Evolutionary conservation across 108 stramenopile genomes (phyloP).

Genomic region (Epithemia pelagica): DNA sequence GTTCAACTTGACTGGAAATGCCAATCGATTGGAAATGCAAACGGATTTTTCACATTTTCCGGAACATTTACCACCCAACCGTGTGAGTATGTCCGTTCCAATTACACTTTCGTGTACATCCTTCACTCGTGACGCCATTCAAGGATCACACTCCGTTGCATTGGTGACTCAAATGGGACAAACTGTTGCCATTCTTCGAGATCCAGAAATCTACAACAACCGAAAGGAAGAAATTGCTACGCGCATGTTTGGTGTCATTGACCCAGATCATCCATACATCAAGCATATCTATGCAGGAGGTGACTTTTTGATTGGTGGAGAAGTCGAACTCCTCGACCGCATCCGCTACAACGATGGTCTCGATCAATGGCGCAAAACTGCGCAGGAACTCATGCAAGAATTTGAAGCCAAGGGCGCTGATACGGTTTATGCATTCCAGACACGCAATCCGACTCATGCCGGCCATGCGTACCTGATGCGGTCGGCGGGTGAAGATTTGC

Average conservation of each 20-base stretch:
- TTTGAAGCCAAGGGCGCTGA: constrained; percentile 93
- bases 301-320: constrained; percentile 93
- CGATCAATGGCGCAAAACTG: constrained; percentile 95
- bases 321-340: constrained; percentile 91
- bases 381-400: constrained; percentile 82
- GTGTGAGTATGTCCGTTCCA: constrained; percentile 91
- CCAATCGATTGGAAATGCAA: constrained; percentile 49
- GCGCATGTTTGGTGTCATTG: constrained; percentile 95
- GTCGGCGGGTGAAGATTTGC: constrained; percentile 89
- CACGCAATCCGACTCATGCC: constrained; percentile 96
- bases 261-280: constrained; percentile 96
- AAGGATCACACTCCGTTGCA: constrained; percentile 78
- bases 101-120: constrained; percentile 88
- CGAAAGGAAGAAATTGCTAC: constrained; percentile 97
- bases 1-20: constrained; percentile 88
- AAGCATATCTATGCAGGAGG: constrained; percentile 90
- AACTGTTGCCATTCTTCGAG: constrained; percentile 85
- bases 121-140: constrained; percentile 84
- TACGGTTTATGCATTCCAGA: constrained; percentile 98
- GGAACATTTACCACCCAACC: constrained; percentile 53
- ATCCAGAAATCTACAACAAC: constrained; percentile 94
- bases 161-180: constrained; percentile 93
- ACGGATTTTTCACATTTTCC: constrained; percentile 84
- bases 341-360: constrained; percentile 98
- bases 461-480: constrained; percentile 98